Conservation (phyloP, 1,139 yeast genomes). For the Protomyces inouyei region DNA sequence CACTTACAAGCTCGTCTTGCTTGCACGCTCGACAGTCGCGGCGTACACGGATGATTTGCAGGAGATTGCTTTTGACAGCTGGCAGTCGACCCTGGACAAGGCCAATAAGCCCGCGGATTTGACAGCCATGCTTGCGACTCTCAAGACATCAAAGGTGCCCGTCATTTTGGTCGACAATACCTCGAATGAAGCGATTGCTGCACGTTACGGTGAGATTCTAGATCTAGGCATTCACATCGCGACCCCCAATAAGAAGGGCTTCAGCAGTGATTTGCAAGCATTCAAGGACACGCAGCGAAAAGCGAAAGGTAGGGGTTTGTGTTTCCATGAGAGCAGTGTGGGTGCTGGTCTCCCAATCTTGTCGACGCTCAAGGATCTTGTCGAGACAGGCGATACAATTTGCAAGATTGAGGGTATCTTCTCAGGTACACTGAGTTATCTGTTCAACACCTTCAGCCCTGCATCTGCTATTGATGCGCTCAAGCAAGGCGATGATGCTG, state of each 20-base stretch:
- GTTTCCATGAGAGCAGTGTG: conserved; percentile 97
- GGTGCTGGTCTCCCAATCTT: conserved; percentile 97
- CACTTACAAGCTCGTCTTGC: conserved; percentile 71
- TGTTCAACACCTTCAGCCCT: conserved; percentile 83
- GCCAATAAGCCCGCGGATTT: conserved; percentile 50
- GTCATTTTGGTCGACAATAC: conserved; percentile 90
- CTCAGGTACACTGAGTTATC: conserved; percentile 93
- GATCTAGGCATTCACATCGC: conserved; percentile 83
- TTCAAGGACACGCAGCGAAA: conserved; percentile 68
- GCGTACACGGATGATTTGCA: conserved; percentile 56
- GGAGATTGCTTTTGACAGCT: conserved; percentile 60
- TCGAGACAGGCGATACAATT: conserved; percentile 87
- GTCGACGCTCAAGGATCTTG: conserved; percentile 78
- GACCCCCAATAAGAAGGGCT: conserved; percentile 96
- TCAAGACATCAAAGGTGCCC: conserved; percentile 65
- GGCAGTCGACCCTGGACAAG: conserved; percentile 49
- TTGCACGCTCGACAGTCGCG: conserved; percentile 37
- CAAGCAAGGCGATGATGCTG: conserved; percentile 2
- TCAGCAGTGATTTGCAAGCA: conserved; percentile 66
- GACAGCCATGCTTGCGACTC: conserved; percentile 55
- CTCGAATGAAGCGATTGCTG: conserved; percentile 71
- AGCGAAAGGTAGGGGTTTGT: conserved; percentile 46
- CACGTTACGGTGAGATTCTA: conserved; percentile 67
- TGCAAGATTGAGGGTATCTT: conserved; percentile 91
- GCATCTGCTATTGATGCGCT: conserved; percentile 47